A percentile compares a stretch with the other conserved stretches of the same genome.
Conservation (phyloP, 805 yeast genomes). For the Lipomyces chichibuensis region DNA sequence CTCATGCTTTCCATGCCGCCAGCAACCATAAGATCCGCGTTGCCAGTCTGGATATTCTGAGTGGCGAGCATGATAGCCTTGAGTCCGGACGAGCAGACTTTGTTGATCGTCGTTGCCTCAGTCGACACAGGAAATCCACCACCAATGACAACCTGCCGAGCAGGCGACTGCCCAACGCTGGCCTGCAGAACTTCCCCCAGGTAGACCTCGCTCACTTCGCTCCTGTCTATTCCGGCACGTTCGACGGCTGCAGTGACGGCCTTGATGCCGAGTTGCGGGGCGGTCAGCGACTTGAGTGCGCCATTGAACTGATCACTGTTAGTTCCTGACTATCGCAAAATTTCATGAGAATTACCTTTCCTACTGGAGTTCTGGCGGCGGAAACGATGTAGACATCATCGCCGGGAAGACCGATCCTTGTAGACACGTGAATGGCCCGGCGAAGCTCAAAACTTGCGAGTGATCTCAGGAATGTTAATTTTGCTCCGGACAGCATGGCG, state of each 20-base stretch:
- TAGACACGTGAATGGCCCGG: background rate
- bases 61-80: slow-evolving; percentile 89
- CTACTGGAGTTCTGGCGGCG: slow-evolving; percentile 90
- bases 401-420: slow-evolving; percentile 2
- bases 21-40: slow-evolving; percentile 88
- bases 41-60: slow-evolving; percentile 83
- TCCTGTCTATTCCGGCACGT: slow-evolving; percentile 58
- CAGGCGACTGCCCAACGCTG: slow-evolving; percentile 95
- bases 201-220: slow-evolving; percentile 77
- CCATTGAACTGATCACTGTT: slow-evolving; percentile 63
- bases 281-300: slow-evolving; percentile 64
- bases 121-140: slow-evolving; percentile 82
- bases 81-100: slow-evolving; percentile 96
- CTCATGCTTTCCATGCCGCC: slow-evolving; percentile 99
- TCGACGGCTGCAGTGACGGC: slow-evolving; percentile 85
- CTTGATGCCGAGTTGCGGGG: slow-evolving; percentile 79
- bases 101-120: slow-evolving; percentile 88
- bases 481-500: background rate
- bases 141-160: slow-evolving; percentile 94
- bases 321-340: background rate
- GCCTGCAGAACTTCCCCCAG: slow-evolving; percentile 94
- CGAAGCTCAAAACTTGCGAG: background rate
- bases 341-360: slow-evolving; percentile 50
- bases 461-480: background rate
- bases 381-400: slow-evolving; percentile 75